Evolutionary conservation across 768 basidiomycete species (phyloP).

Genomic region (Auricularia sp.): DNA sequence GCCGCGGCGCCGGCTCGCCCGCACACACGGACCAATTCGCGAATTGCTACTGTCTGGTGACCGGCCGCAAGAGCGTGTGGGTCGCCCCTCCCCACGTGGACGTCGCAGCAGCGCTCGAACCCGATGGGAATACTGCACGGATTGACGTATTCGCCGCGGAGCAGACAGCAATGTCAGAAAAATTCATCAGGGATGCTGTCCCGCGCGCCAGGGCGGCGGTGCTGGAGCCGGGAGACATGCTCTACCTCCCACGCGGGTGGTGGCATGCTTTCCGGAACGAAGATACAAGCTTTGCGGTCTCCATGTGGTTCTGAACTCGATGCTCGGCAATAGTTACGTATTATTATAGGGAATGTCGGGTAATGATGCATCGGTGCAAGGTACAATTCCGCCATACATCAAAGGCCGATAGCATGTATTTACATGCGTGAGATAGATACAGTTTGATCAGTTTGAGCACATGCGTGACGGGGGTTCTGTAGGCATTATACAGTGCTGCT

Average conservation of each 20-base stretch:
- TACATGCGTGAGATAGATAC: too few relatives aligned
- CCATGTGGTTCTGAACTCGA: conserved; percentile 73
- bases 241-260: conserved; percentile 89
- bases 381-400: too few relatives aligned
- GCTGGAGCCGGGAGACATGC: conserved; percentile 71
- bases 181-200: conserved; percentile 47
- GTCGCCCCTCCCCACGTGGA: conserved; percentile 57
- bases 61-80: conserved; percentile 87
- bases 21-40: conserved; percentile 72
- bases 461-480: too few relatives aligned
- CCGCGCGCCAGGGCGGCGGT: conserved; percentile 51
- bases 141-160: conserved; percentile 63
- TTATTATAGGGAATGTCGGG: neutral
- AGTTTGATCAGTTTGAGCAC: too few relatives aligned
- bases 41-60: conserved; percentile 87
- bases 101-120: neutral
- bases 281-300: conserved; percentile 74
- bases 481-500: too few relatives aligned
- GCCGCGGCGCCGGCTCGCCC: conserved; percentile 68
- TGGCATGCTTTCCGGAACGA: conserved; percentile 90
- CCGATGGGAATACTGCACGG: conserved; percentile 59
- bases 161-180: conserved; percentile 14
- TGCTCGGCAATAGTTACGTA: neutral
- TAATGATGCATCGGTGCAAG: too few relatives aligned
- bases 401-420: too few relatives aligned